These are phyloP conservation scores for Dictyophora rubrovolvata DNA, from an alignment of 768 basidiomycete genomes.

Conservation along the genomic window DNA sequence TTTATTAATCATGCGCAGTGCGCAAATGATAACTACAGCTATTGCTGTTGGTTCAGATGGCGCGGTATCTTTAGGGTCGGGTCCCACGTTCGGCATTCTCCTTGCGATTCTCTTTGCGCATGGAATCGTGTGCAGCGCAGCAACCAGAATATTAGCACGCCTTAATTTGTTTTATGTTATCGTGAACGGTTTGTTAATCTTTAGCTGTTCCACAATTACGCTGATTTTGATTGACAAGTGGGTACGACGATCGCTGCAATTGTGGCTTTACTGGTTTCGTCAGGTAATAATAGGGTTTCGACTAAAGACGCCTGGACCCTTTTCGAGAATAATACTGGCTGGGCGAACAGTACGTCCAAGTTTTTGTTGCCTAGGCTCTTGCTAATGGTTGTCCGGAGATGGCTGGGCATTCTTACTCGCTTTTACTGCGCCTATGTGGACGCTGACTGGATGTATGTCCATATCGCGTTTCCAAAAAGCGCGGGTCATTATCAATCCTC, in stretches of 20 bases:
- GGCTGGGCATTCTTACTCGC: constrained; percentile 67
- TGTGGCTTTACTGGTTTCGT: constrained; percentile 44
- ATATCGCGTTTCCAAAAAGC: not conserved
- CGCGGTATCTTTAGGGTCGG: constrained; percentile 37
- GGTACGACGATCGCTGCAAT: constrained; percentile 59
- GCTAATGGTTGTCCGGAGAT: constrained; percentile 27
- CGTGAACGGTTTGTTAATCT: constrained; percentile 40
- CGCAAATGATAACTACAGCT: constrained; percentile 69
- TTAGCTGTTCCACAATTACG: not conserved
- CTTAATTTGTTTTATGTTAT: constrained; percentile 63
- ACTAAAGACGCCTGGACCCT: constrained; percentile 58
- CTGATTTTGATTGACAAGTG: constrained; percentile 26
- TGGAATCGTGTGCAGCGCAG: constrained; percentile 61
- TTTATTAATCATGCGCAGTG: constrained; percentile 24
- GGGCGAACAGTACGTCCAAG: constrained; percentile 41
- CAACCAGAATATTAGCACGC: constrained; percentile 52
- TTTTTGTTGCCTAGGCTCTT: constrained; percentile 6
- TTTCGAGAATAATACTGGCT: constrained; percentile 64
- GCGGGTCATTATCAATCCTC: not conserved
- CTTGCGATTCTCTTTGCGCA: constrained; percentile 55
- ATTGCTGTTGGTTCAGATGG: constrained; percentile 53
- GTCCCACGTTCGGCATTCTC: constrained; percentile 59
- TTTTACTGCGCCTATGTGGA: constrained; percentile 74
- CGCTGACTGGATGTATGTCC: constrained; percentile 58
- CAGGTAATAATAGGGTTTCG: constrained; percentile 49